phyloP scores from a whole-genome alignment of 257 asterid species.

The Solanum piurae region DNA sequence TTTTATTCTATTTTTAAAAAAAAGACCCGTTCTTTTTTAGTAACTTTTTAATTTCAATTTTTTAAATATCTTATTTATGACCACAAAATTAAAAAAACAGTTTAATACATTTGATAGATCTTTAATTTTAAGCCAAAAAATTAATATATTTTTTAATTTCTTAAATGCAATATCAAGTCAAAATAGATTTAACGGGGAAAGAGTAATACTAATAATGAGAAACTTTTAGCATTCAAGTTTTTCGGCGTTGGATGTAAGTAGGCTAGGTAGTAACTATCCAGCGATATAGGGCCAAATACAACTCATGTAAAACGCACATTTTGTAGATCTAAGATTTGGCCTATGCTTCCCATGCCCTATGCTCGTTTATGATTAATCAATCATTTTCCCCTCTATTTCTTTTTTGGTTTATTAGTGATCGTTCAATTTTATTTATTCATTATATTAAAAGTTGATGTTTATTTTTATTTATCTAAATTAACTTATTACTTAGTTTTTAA shows the following conservation, averaged over 20 bases:
- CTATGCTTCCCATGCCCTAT: background rate
- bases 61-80: too few relatives aligned
- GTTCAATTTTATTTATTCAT: background rate
- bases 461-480: background rate
- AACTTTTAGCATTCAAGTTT: background rate
- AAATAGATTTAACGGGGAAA: too few relatives aligned
- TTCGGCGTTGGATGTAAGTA: background rate
- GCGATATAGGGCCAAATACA: background rate
- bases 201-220: background rate
- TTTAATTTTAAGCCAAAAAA: too few relatives aligned
- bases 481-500: too few relatives aligned
- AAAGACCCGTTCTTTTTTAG: too few relatives aligned
- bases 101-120: too few relatives aligned
- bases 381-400: background rate
- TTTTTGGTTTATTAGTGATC: background rate
- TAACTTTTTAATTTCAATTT: too few relatives aligned
- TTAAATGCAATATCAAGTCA: rapidly evolving
- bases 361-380: background rate
- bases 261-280: background rate
- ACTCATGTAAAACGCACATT: background rate
- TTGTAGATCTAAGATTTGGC: background rate
- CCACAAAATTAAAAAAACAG: too few relatives aligned
- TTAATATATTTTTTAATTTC: too few relatives aligned
- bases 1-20: too few relatives aligned
- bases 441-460: background rate